Evolutionary conservation across 176 grass and related monocot species (phyloP).

Genomic region (Ensete ventricosum): DNA sequence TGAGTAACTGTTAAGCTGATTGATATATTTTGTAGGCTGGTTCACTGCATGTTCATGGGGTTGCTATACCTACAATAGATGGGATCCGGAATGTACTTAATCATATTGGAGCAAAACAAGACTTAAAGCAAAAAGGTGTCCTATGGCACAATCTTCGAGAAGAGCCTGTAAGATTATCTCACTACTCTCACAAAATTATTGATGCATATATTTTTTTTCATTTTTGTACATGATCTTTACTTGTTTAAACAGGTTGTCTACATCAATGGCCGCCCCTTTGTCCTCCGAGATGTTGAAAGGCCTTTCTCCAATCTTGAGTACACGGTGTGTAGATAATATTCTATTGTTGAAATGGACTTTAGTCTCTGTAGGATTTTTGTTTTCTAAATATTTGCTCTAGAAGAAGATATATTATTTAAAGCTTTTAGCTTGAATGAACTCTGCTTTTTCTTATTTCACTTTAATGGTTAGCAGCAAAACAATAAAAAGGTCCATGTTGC

Average conservation of each 20-base stretch:
- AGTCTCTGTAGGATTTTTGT: background rate
- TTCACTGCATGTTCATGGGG: constrained; percentile 84
- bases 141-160: constrained; percentile 95
- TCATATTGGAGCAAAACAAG: constrained; percentile 77
- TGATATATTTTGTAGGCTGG: constrained; percentile 49
- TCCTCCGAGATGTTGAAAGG: constrained; percentile 89
- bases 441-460: too few species aligned
- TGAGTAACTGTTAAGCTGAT: background rate
- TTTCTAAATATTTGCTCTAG: background rate
- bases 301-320: constrained; percentile 99
- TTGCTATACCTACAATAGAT: constrained; percentile 89
- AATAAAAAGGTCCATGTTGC: too few species aligned
- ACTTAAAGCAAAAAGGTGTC: constrained; percentile 60
- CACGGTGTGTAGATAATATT: constrained; percentile 45
- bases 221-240: background rate
- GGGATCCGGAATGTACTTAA: constrained; percentile 90
- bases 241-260: constrained; percentile 72
- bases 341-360: constrained; percentile 16
- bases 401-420: too few species aligned
- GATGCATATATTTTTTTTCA: background rate
- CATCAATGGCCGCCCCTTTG: constrained; percentile 81
- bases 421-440: too few species aligned
- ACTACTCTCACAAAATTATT: background rate
- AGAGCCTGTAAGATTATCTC: constrained; percentile 61
- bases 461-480: too few species aligned